phyloP scores from a whole-genome alignment of 73 alveolate species.

The Tetrahymena malaccensis region DNA sequence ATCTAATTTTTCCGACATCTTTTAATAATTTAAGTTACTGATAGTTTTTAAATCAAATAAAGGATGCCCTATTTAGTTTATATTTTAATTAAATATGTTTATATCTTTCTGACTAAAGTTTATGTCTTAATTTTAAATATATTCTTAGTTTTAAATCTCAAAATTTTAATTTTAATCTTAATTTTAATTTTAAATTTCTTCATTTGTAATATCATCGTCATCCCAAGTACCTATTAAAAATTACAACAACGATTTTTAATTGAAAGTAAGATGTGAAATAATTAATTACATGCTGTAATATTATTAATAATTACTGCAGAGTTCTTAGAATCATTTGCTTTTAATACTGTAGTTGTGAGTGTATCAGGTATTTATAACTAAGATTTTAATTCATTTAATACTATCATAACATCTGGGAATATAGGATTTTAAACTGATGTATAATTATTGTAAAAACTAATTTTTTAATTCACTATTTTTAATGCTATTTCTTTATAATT shows the following conservation, averaged over 20 bases:
- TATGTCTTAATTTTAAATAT: background rate
- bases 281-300: background rate
- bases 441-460: background rate
- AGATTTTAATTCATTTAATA: background rate
- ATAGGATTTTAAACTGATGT: background rate
- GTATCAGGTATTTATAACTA: background rate
- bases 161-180: background rate
- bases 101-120: background rate
- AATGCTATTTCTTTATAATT: background rate
- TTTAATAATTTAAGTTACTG: background rate
- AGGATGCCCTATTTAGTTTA: background rate
- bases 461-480: background rate
- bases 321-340: background rate
- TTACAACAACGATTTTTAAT: background rate
- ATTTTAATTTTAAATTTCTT: background rate
- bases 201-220: background rate
- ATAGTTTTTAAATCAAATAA: background rate
- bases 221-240: background rate
- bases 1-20: background rate
- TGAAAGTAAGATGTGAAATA: background rate
- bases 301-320: background rate
- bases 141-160: background rate
- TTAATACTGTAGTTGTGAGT: background rate
- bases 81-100: background rate
- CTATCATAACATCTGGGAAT: background rate